These are phyloP conservation scores for Physocladia obscura DNA, from an alignment of 192 early-diverging fungal species.

Conservation along the genomic window DNA sequence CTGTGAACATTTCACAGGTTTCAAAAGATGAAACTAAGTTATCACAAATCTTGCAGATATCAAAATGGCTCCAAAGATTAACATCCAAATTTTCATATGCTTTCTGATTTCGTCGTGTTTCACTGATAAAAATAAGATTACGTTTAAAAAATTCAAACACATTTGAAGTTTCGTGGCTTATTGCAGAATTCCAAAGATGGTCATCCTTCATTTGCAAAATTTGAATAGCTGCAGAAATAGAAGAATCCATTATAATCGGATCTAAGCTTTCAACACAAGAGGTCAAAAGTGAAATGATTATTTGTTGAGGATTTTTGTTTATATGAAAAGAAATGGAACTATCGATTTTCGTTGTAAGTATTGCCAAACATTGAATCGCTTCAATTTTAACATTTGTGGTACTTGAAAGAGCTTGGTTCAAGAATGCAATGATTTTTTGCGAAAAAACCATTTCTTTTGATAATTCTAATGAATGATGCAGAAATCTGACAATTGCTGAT, in stretches of 20 bases:
- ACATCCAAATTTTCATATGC: not conserved
- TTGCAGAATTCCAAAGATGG: not conserved
- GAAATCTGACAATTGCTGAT: constrained; percentile 10
- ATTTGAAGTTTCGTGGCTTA: not conserved
- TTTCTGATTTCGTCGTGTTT: no score
- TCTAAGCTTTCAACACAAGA: not conserved
- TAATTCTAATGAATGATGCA: not conserved
- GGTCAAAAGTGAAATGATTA: not conserved
- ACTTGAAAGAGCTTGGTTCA: not conserved
- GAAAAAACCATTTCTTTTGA: not conserved
- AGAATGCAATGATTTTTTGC: not conserved
- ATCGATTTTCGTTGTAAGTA: not conserved
- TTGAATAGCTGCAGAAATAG: not conserved
- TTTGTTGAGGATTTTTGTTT: not conserved
- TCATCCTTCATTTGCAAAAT: not conserved
- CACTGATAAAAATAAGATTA: no score
- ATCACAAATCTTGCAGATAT: not conserved
- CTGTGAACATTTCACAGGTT: not conserved
- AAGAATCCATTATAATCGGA: not conserved
- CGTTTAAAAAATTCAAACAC: not conserved
- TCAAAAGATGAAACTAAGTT: constrained; percentile 16
- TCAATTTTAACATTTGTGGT: not conserved
- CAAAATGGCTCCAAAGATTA: not conserved
- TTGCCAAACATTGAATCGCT: constrained; percentile 13
- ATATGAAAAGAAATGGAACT: not conserved